Evolutionary conservation across 2,329 filamentous ascomycete species (phyloP).

Genomic region (Domatiomyces globalis): DNA sequence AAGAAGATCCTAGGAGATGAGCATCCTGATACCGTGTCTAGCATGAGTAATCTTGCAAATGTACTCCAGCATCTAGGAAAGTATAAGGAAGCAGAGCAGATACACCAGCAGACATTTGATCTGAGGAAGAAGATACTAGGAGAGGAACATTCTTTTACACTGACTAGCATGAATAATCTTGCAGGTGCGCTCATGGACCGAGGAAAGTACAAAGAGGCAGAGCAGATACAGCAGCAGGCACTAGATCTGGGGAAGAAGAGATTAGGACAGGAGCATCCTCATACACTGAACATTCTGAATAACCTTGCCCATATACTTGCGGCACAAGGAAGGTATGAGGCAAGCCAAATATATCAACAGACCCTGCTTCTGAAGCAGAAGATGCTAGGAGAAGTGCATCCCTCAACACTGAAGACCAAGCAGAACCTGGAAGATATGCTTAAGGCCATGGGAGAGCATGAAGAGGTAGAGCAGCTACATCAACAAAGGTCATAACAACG

Average conservation of each 20-base stretch:
- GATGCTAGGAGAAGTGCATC: background rate
- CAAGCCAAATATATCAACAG: background rate
- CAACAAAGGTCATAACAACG: background rate
- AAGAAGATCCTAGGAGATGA: background rate
- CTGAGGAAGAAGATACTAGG: background rate
- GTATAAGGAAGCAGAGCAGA: slow-evolving; percentile 10
- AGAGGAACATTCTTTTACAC: background rate
- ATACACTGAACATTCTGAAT: background rate
- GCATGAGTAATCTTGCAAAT: background rate
- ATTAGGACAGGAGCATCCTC: background rate
- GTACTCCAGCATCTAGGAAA: background rate
- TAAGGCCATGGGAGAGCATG: background rate
- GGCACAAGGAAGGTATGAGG: background rate
- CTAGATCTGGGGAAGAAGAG: background rate
- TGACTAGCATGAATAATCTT: background rate
- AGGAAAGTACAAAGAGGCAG: background rate
- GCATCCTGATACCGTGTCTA: slow-evolving; percentile 1
- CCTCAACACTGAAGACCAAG: background rate
- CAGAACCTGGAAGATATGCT: background rate
- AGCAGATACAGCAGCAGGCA: background rate
- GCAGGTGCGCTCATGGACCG: background rate
- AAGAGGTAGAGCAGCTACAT: background rate
- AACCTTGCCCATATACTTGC: background rate
- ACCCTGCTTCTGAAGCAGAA: background rate
- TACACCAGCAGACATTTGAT: slow-evolving; percentile 10